phyloP scores from a whole-genome alignment of 179 eudicot genomes.

The Drosera spatulata region DNA sequence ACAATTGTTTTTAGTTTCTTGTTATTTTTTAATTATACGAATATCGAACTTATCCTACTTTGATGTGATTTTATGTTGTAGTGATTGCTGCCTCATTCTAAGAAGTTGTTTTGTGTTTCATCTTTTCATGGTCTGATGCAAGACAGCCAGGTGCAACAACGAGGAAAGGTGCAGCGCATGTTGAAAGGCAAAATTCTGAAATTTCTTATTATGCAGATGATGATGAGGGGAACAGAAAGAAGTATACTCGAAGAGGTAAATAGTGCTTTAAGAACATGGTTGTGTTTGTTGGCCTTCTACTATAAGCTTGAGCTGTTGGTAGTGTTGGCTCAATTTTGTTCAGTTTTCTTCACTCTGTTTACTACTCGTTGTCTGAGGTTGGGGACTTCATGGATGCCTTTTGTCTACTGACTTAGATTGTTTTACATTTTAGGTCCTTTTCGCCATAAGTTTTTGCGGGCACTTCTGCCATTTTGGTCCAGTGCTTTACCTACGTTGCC shows the following conservation, averaged over 20 bases:
- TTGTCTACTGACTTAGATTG: too few species aligned
- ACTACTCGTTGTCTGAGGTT: too few species aligned
- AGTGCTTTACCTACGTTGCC: constrained; percentile 89
- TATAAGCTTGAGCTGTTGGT: too few species aligned
- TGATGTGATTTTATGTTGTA: neutral
- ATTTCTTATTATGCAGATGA: constrained; percentile 80
- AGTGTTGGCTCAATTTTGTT: too few species aligned
- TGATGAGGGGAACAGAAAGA: constrained; percentile 81
- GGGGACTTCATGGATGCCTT: too few species aligned
- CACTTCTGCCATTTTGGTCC: constrained; percentile 90
- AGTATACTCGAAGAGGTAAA: constrained; percentile 76
- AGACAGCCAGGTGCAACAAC: constrained; percentile 88
- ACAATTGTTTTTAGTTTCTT: too few species aligned
- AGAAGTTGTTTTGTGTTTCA: neutral
- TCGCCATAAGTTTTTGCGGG: constrained; percentile 70
- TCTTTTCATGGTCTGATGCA: constrained; percentile 5
- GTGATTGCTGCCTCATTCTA: neutral
- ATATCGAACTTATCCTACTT: neutral
- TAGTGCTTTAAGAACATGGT: constrained; percentile 1
- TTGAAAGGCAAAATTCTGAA: constrained; percentile 83
- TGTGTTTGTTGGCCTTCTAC: neutral
- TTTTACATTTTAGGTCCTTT: constrained; percentile 42
- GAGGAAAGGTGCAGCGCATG: constrained; percentile 56
- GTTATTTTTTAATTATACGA: neutral
- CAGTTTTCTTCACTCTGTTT: too few species aligned